Evolutionary conservation across 2,329 filamentous ascomycete genomes (phyloP).

Genomic region (Parastagonospora avenae): DNA sequence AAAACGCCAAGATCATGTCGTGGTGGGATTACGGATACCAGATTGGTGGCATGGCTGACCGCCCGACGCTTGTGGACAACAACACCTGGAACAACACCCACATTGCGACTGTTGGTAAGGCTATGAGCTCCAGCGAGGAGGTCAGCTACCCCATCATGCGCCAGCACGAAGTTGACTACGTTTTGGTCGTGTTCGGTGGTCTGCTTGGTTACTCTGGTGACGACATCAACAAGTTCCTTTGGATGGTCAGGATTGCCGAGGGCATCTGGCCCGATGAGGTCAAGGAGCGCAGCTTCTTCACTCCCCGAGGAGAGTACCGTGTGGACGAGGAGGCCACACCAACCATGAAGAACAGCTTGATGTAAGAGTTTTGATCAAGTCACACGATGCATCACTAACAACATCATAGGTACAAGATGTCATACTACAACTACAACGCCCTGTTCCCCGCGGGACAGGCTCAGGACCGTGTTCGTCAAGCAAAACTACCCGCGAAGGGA

Average conservation of each 20-base stretch:
- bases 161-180: constrained; percentile 98
- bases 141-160: constrained; percentile 98
- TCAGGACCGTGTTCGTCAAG: constrained; percentile 83
- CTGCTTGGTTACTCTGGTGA: constrained; percentile 96
- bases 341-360: constrained; percentile 98
- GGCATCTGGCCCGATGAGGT: constrained; percentile 99
- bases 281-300: constrained; percentile 97
- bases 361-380: constrained; percentile 64
- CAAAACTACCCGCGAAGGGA: constrained; percentile 78
- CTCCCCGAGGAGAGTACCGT: constrained; percentile 87
- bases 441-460: constrained; percentile 93
- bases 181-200: constrained; percentile 96
- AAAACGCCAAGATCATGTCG: constrained; percentile 98
- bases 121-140: constrained; percentile 96
- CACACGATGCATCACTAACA: constrained; percentile 27
- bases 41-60: constrained; percentile 98
- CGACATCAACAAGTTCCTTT: constrained; percentile 99
- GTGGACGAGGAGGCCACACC: constrained; percentile 93
- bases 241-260: constrained; percentile 99
- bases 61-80: constrained; percentile 96
- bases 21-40: constrained; percentile 99
- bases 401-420: constrained; percentile 93
- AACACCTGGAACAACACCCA: constrained; percentile 99
- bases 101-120: constrained; percentile 98
- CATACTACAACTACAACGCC: constrained; percentile 94